Percentiles rank a stretch among this genome's conserved stretches.
These are phyloP conservation scores for Microsporum canis DNA, from an alignment of 2,329 filamentous ascomycete genomes.

Conservation along the genomic window DNA sequence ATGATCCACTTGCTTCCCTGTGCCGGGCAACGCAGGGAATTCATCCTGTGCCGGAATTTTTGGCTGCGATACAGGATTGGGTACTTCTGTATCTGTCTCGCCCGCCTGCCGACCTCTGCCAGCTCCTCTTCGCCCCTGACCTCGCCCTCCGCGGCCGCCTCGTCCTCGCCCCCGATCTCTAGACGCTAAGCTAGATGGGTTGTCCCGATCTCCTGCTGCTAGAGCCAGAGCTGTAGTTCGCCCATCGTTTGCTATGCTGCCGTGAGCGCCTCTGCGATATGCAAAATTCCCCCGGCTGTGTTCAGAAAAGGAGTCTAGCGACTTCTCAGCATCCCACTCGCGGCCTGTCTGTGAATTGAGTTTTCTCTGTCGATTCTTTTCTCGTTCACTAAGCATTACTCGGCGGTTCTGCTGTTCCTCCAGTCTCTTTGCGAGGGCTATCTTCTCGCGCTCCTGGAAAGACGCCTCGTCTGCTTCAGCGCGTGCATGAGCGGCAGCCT, in stretches of 20 bases:
- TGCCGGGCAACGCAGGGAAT: neutral
- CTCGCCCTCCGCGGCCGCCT: slow-evolving; percentile 13
- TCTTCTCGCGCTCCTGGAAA: slow-evolving; percentile 52
- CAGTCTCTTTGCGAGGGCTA: slow-evolving; percentile 44
- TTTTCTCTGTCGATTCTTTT: slow-evolving; percentile 49
- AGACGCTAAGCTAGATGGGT: neutral
- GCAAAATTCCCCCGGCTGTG: slow-evolving; percentile 31
- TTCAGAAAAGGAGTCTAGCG: slow-evolving; percentile 41
- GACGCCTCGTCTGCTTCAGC: slow-evolving; percentile 57
- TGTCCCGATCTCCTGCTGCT: neutral
- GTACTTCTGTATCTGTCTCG: neutral
- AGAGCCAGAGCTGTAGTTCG: slow-evolving; percentile 12
- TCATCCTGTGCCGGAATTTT: neutral
- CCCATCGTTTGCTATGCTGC: slow-evolving; percentile 36
- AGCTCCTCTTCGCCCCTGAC: slow-evolving; percentile 23
- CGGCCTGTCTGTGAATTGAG: slow-evolving; percentile 46
- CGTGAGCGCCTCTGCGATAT: slow-evolving; percentile 42
- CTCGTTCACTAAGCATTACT: slow-evolving; percentile 52
- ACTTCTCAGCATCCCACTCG: slow-evolving; percentile 54
- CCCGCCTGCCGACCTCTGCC: neutral
- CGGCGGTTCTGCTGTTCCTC: slow-evolving; percentile 42
- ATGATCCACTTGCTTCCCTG: neutral
- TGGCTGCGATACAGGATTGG: neutral
- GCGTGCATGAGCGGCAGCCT: slow-evolving; percentile 49
- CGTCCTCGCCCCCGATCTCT: neutral